A percentile compares a stretch with the other conserved stretches of the same genome.
These are phyloP conservation scores for Rosa hybrid DNA, from an alignment of 331 rosid species.

Conservation along the genomic window DNA sequence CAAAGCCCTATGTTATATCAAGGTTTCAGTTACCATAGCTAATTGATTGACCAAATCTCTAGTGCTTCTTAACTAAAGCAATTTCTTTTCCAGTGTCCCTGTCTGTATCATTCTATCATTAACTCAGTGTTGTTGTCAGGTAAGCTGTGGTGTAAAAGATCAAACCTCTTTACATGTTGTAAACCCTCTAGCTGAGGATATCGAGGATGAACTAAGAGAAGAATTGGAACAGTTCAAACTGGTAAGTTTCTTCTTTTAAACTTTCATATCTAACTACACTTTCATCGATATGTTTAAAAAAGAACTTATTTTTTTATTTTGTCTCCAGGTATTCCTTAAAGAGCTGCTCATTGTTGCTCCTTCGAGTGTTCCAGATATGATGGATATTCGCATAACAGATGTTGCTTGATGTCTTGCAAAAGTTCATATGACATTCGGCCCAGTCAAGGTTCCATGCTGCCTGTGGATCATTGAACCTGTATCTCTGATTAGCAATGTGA, in stretches of 20 bases:
- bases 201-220: constrained; percentile 23
- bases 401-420: neutral
- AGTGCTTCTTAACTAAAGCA: constrained; percentile 1
- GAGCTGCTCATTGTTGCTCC: constrained; percentile 18
- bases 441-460: neutral
- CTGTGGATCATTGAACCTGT: neutral
- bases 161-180: neutral
- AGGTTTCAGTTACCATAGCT: neutral
- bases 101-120: neutral
- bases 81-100: neutral
- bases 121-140: constrained; percentile 22
- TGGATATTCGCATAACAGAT: neutral
- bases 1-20: neutral
- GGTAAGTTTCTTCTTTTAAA: constrained; percentile 9
- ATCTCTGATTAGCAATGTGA: neutral
- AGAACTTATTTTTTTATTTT: neutral
- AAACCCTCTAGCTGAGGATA: constrained; percentile 20
- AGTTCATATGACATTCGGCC: neutral
- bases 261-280: neutral
- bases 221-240: constrained; percentile 34
- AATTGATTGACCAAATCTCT: neutral
- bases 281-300: neutral
- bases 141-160: constrained; percentile 16
- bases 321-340: constrained; percentile 23
- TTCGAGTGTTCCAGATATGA: constrained; percentile 16